phyloP scores from a whole-genome alignment of 2,329 filamentous ascomycete species.

The Phoma sp. region DNA sequence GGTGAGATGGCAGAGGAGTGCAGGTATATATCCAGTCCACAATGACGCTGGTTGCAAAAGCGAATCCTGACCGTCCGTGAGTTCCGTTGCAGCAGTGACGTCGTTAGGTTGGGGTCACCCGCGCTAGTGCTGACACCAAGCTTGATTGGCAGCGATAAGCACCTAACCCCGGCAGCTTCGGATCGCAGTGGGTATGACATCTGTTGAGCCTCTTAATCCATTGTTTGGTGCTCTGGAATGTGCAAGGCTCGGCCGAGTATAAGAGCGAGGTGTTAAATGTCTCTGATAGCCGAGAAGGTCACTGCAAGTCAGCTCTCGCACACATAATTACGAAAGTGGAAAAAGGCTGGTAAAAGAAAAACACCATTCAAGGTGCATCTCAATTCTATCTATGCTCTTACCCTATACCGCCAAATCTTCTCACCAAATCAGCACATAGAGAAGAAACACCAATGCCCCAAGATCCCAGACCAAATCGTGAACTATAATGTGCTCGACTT shows the following conservation, averaged over 20 bases:
- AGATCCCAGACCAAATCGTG: slow-evolving; percentile 1
- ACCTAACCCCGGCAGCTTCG: slow-evolving; percentile 5
- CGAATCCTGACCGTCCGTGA: neutral
- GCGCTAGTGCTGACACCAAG: neutral
- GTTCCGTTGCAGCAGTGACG: slow-evolving; percentile 9
- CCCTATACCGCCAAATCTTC: slow-evolving; percentile 5
- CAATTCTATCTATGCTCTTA: slow-evolving; percentile 11
- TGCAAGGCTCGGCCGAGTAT: slow-evolving; percentile 2
- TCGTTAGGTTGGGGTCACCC: neutral
- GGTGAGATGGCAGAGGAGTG: neutral
- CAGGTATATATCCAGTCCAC: slow-evolving; percentile 10
- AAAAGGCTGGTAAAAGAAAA: neutral
- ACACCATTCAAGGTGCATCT: neutral
- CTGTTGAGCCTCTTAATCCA: slow-evolving; percentile 12
- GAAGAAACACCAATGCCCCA: slow-evolving; percentile 10
- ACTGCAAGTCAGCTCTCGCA: neutral
- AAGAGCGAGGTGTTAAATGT: neutral
- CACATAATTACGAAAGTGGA: neutral
- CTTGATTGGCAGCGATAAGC: slow-evolving; percentile 6
- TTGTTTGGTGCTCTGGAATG: neutral
- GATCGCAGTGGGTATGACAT: slow-evolving; percentile 11
- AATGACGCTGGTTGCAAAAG: slow-evolving; percentile 5
- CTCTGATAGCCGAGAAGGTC: neutral
- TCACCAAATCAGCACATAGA: slow-evolving; percentile 5
- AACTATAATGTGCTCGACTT: slow-evolving; percentile 10